These are phyloP conservation scores for Penicillium turbatum DNA, from an alignment of 495 filamentous ascomycete genomes.

Conservation along the genomic window DNA sequence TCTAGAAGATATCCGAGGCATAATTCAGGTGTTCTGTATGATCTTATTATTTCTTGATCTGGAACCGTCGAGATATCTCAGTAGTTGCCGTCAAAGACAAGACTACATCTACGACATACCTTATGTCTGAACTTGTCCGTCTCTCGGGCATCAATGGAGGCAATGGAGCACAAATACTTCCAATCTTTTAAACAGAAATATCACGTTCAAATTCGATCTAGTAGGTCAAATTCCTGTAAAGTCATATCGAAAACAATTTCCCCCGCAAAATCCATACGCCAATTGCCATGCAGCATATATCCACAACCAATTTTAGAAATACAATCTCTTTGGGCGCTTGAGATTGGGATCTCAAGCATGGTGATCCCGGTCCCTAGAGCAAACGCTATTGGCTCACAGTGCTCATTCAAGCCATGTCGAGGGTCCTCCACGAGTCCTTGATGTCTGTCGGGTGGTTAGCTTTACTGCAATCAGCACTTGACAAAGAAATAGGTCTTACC, in stretches of 20 bases:
- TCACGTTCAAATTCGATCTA: constrained; percentile 6
- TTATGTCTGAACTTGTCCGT: no score
- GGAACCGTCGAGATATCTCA: no score
- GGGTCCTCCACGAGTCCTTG: constrained; percentile 27
- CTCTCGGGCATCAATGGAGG: no score
- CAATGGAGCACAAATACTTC: no score
- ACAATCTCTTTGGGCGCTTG: constrained; percentile 15
- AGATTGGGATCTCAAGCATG: neutral
- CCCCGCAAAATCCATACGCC: constrained; percentile 38
- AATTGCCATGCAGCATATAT: constrained; percentile 41
- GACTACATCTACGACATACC: no score
- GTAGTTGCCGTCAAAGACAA: no score
- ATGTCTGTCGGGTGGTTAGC: constrained; percentile 23
- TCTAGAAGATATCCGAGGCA: no score
- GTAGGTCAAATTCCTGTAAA: constrained; percentile 3
- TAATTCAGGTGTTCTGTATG: no score
- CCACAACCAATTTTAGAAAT: constrained; percentile 34
- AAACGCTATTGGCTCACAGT: neutral
- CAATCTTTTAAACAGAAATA: no score
- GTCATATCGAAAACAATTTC: constrained; percentile 14
- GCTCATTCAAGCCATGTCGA: constrained; percentile 18
- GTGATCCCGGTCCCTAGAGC: neutral
- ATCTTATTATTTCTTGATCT: no score
- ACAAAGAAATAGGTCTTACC: constrained; percentile 38
- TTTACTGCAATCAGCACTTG: neutral